phyloP scores from a whole-genome alignment of 257 asterid species.

The Scutellaria minor region DNA sequence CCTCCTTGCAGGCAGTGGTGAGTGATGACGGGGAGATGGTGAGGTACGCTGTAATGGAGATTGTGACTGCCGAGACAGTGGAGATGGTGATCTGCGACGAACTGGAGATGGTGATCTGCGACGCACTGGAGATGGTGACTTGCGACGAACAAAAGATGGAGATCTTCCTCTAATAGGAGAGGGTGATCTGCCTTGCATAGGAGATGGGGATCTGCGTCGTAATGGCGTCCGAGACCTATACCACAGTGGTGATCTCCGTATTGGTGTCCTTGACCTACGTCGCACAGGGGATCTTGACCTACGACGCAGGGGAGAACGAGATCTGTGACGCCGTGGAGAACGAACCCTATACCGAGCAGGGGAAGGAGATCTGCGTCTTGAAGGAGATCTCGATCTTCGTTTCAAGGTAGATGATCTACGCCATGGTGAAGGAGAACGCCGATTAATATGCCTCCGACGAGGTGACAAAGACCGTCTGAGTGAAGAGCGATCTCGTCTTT shows the following conservation, averaged over 20 bases:
- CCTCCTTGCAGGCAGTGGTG: slow-evolving; percentile 51
- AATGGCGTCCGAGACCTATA: slow-evolving; percentile 40
- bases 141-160: slow-evolving; percentile 31
- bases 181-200: slow-evolving; percentile 40
- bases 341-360: slow-evolving; percentile 56
- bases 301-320: slow-evolving; percentile 56
- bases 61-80: slow-evolving; percentile 34
- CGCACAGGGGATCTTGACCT: slow-evolving; percentile 53
- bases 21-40: slow-evolving; percentile 47
- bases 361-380: slow-evolving; percentile 71
- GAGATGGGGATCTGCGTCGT: slow-evolving; percentile 47
- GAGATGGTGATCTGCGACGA: slow-evolving; percentile 50
- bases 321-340: slow-evolving; percentile 64
- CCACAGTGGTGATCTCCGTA: slow-evolving; percentile 50
- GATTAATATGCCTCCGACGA: slow-evolving; percentile 52
- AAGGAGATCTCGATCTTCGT: slow-evolving; percentile 53
- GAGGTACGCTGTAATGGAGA: slow-evolving; percentile 53
- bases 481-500: slow-evolving; percentile 52
- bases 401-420: slow-evolving; percentile 51
- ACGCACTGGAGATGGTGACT: slow-evolving; percentile 45
- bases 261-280: slow-evolving; percentile 42
- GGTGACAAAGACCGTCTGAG: slow-evolving; percentile 64
- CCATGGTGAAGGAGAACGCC: slow-evolving; percentile 67
- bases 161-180: slow-evolving; percentile 56
- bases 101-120: slow-evolving; percentile 44